These are phyloP conservation scores for Truncatella angustata DNA, from an alignment of 2,329 filamentous ascomycete species.

Conservation along the genomic window DNA sequence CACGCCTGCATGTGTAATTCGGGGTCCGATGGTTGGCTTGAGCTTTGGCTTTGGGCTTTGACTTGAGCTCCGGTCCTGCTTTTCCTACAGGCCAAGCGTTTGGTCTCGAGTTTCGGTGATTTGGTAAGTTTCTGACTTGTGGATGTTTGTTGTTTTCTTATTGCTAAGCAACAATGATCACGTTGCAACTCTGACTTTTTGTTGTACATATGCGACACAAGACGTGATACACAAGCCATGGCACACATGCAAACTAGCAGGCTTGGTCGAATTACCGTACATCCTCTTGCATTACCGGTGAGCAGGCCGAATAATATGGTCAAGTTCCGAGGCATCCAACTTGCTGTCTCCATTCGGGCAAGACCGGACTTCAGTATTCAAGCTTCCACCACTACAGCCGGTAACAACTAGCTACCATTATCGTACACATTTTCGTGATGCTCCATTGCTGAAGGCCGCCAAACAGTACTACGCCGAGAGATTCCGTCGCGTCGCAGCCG, in stretches of 20 bases:
- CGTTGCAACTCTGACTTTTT: not conserved
- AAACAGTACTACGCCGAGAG: not conserved
- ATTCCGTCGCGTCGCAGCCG: not conserved
- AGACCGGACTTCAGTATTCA: not conserved
- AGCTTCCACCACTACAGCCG: not conserved
- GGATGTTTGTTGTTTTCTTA: not conserved
- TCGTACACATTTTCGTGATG: slow-evolving; percentile 1
- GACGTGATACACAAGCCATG: not conserved
- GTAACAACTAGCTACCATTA: not conserved
- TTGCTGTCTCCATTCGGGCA: slow-evolving; percentile 5
- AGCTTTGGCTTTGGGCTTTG: not conserved
- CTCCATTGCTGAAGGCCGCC: not conserved
- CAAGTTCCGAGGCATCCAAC: slow-evolving; percentile 2
- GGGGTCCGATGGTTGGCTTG: too few relatives aligned
- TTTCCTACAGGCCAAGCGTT: not conserved
- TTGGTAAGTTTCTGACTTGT: not conserved
- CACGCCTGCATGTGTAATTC: too few relatives aligned
- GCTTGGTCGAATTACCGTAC: too few relatives aligned
- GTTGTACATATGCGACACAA: not conserved
- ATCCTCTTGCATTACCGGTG: not conserved
- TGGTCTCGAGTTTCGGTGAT: not conserved
- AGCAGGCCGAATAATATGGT: slow-evolving; percentile 3
- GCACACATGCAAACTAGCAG: too few relatives aligned
- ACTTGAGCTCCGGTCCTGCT: not conserved
- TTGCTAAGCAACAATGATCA: not conserved